Conservation (phyloP, 2,329 filamentous ascomycete genomes). For the Leptographium galeiforme region DNA sequence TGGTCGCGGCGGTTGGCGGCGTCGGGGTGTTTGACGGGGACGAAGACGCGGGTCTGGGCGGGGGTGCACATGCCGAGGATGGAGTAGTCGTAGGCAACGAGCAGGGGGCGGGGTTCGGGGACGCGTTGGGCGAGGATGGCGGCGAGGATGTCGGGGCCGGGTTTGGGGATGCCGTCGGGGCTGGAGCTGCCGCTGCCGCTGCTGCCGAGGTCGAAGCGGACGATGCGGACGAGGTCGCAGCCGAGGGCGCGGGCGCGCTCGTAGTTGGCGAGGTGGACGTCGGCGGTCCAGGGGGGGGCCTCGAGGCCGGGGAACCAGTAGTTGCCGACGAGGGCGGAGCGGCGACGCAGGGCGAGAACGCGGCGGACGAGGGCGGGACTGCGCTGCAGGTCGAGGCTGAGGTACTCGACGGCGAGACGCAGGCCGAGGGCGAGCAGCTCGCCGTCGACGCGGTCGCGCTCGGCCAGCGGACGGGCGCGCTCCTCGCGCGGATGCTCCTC, state of each 20-base stretch:
- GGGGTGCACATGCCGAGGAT: slow-evolving; percentile 28
- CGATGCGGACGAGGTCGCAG: slow-evolving; percentile 49
- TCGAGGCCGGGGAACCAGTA: slow-evolving; percentile 32
- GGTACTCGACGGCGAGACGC: slow-evolving; percentile 51
- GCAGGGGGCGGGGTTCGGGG: slow-evolving; percentile 32
- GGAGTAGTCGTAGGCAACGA: slow-evolving; percentile 34
- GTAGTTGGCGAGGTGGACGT: slow-evolving; percentile 38
- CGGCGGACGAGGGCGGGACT: slow-evolving; percentile 32
- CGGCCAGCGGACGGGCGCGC: slow-evolving; percentile 22
- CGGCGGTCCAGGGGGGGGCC: slow-evolving; percentile 40
- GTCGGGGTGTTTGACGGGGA: slow-evolving; percentile 33
- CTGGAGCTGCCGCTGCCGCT: slow-evolving; percentile 21
- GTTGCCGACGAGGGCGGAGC: slow-evolving; percentile 48
- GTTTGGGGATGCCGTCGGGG: slow-evolving; percentile 27
- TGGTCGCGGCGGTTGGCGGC: slow-evolving; percentile 27
- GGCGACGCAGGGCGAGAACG: slow-evolving; percentile 38
- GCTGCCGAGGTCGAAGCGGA: slow-evolving; percentile 42
- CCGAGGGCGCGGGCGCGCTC: slow-evolving; percentile 39
- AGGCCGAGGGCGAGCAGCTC: slow-evolving; percentile 49
- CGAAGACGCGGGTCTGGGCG: slow-evolving; percentile 34
- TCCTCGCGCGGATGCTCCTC: slow-evolving; percentile 34
- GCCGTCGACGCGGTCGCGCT: slow-evolving; percentile 33
- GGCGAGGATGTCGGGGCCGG: slow-evolving; percentile 33
- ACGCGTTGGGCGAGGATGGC: slow-evolving; percentile 28
- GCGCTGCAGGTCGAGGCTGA: slow-evolving; percentile 49